These are phyloP conservation scores for Leishmania amazonensis DNA, from an alignment of 208 protist species.

Conservation along the genomic window DNA sequence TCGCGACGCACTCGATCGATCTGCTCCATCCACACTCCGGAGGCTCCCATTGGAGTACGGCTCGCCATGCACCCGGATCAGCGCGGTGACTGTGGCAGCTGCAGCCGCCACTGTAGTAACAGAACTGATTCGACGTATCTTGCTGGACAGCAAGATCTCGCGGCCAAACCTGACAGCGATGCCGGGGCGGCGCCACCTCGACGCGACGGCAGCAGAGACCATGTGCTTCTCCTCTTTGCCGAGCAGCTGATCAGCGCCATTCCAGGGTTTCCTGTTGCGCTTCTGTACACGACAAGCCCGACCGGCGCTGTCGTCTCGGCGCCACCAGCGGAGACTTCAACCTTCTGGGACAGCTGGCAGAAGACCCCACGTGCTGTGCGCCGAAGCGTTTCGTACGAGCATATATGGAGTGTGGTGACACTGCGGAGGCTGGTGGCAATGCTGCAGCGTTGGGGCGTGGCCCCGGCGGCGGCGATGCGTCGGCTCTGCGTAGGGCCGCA, in stretches of 20 bases:
- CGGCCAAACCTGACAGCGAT: background rate
- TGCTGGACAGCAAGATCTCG: background rate
- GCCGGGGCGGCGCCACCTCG: background rate
- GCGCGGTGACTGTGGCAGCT: background rate
- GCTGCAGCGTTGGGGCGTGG: constrained; percentile 43
- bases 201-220: background rate
- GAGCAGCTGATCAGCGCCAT: constrained; percentile 37
- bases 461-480: constrained; percentile 28
- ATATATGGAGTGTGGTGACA: constrained; percentile 49
- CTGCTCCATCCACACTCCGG: constrained; percentile 14
- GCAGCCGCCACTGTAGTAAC: background rate
- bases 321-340: constrained; percentile 13
- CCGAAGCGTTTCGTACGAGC: constrained; percentile 21
- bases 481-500: background rate
- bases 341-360: constrained; percentile 30
- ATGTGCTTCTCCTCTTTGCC: constrained; percentile 43
- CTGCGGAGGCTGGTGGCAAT: constrained; percentile 46
- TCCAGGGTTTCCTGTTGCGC: constrained; percentile 32
- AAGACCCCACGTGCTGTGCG: constrained; percentile 22
- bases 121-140: background rate
- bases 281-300: constrained; percentile 46
- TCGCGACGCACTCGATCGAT: constrained; percentile 17
- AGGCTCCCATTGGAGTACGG: background rate
- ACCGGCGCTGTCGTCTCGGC: constrained; percentile 27
- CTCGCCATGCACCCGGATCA: constrained; percentile 1